A percentile compares a stretch with the other conserved stretches of the same genome.
phyloP scores from a whole-genome alignment of 371 early-diverging fungal genomes.

The Saksenaea vasiformis region DNA sequence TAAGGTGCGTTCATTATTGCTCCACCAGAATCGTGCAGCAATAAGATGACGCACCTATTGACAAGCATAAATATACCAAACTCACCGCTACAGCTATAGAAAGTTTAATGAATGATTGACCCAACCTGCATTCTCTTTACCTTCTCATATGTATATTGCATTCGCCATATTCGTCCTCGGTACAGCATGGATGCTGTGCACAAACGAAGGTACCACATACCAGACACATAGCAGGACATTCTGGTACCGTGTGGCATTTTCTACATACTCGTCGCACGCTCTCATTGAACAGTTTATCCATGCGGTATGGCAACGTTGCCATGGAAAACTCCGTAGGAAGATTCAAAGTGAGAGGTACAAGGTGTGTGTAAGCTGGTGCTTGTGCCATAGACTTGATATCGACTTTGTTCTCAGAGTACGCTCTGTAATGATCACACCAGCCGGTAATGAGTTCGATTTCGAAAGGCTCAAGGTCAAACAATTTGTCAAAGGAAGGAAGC shows the following conservation, averaged over 20 bases:
- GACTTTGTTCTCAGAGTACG: neutral
- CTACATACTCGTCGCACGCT: constrained; percentile 74
- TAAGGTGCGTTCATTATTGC: constrained; percentile 90
- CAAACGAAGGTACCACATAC: constrained; percentile 94
- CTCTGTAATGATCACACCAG: constrained; percentile 42
- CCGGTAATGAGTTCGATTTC: constrained; percentile 26
- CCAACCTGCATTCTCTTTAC: constrained; percentile 42
- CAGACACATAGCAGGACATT: constrained; percentile 90
- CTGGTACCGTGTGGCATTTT: constrained; percentile 82
- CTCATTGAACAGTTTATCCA: constrained; percentile 85
- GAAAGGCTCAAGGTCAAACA: constrained; percentile 24
- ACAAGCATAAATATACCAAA: constrained; percentile 88
- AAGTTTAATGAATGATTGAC: neutral
- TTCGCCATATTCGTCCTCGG: constrained; percentile 83
- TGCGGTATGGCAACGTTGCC: constrained; percentile 75
- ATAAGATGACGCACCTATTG: constrained; percentile 78
- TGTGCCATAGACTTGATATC: neutral
- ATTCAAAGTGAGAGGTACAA: constrained; percentile 37
- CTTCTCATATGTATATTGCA: constrained; percentile 84
- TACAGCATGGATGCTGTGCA: constrained; percentile 89
- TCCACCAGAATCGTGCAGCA: constrained; percentile 84
- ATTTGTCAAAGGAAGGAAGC: constrained; percentile 28
- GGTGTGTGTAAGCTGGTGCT: constrained; percentile 2
- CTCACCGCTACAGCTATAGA: constrained; percentile 82
- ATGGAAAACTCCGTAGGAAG: constrained; percentile 66